Conservation (phyloP, 2,329 filamentous ascomycete species). For the Xylogone sp. region DNA sequence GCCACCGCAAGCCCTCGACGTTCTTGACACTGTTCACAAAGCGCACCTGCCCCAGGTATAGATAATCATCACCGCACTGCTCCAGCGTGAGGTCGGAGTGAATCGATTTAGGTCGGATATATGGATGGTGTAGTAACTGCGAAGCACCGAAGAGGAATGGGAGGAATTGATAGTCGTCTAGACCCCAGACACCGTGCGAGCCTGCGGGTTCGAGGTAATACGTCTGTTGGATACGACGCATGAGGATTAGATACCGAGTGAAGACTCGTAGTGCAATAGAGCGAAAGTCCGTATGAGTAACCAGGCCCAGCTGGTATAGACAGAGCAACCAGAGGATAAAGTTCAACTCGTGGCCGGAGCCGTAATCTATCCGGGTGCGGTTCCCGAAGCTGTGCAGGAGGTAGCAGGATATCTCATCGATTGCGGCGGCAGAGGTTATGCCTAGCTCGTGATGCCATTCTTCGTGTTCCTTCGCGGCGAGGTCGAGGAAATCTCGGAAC, state of each 20-base stretch:
- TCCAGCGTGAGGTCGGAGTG: slow-evolving; percentile 87
- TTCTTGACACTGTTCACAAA: slow-evolving; percentile 98
- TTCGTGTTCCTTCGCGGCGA: slow-evolving; percentile 47
- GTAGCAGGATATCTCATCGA: slow-evolving; percentile 74
- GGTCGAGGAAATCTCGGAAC: slow-evolving; percentile 78
- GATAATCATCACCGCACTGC: slow-evolving; percentile 76
- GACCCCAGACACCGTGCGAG: slow-evolving; percentile 95
- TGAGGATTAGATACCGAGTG: slow-evolving; percentile 74
- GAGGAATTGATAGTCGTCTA: slow-evolving; percentile 96
- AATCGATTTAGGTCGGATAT: slow-evolving; percentile 73
- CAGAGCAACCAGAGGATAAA: slow-evolving; percentile 97
- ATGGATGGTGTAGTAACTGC: slow-evolving; percentile 81
- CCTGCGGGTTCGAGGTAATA: slow-evolving; percentile 98
- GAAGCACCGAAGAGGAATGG: slow-evolving; percentile 94
- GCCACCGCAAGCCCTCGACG: slow-evolving; percentile 91
- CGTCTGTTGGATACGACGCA: slow-evolving; percentile 82
- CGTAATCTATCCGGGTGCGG: slow-evolving; percentile 85
- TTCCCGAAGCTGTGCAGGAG: slow-evolving; percentile 83
- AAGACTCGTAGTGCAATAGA: slow-evolving; percentile 76
- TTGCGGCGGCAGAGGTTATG: slow-evolving; percentile 46
- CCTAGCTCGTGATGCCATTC: slow-evolving; percentile 64
- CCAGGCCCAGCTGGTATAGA: slow-evolving; percentile 71
- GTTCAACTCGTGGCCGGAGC: slow-evolving; percentile 95
- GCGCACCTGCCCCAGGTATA: slow-evolving; percentile 88
- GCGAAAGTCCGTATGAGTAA: slow-evolving; percentile 54